Evolutionary conservation across 2,329 filamentous ascomycete genomes (phyloP), one percentile per base, ranked within the genome.

Genomic region (Colletotrichum caudatum): DNA sequence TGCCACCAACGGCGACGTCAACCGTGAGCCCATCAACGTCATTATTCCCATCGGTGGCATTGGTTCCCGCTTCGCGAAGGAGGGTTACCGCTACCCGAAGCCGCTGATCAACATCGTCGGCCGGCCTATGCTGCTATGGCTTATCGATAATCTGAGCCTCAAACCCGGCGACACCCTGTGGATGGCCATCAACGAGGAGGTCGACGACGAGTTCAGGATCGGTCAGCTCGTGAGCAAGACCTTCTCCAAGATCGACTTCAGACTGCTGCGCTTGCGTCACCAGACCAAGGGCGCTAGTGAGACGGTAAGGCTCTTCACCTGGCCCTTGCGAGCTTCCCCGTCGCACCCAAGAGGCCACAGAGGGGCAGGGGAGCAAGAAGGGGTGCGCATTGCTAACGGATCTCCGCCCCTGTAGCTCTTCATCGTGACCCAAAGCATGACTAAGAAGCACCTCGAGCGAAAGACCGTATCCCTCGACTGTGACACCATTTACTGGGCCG

Each of bases 401-500:
- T 11, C 9, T 50, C 26, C 44, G 26, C 23, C 29, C 26, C n/a
- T 14, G 26, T 57, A 78, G 76, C 76, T 79, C 16, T 78, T 77
- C 72, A 75, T 78, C 53, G 75, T 78, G 44, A 76, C 74, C 33
- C 77, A 78, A 64, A 78, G 77, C 68, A 78, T 78, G 77, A 74
- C 74, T n/a, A 74, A 72, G 59, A 74, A 77, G 59, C 73, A 78
- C 53, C 75, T 79, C 58, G 61, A 70, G 37, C 73, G 77, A 58
- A 75, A 74, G 66, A 78, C 77, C 5, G 75, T 79, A 23, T 78
- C 77, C 12, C 76, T 79, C 53, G 78, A 79, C 68, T 79, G 78
- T 73, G 78, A 79, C n/a, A 79, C 77, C 50, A 78, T 79, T 68
- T 79, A 79, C 74, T 79, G 77, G 78, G 76, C 74, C 50, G 77